Evolutionary conservation across 1,284 basidiomycete genomes (phyloP).

Genomic region (Cryptococcus sp.): DNA sequence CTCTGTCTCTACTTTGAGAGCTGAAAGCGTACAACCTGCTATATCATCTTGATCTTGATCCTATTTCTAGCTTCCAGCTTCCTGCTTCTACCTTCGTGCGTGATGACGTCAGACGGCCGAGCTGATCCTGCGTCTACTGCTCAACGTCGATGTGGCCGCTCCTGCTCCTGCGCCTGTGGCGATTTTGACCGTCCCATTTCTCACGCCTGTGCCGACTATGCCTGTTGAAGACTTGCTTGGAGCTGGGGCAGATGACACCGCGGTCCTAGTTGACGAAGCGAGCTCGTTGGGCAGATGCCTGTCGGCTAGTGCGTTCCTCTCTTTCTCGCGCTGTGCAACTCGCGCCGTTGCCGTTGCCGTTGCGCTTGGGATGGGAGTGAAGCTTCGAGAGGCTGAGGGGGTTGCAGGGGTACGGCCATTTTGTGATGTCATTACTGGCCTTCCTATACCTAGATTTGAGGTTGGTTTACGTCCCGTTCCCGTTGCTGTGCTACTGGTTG

Average conservation of each 20-base stretch:
- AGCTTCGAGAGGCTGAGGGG: neutral
- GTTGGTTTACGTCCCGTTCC: neutral
- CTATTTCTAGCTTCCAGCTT: neutral
- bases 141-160: neutral
- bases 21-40: too few relatives aligned
- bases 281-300: too few relatives aligned
- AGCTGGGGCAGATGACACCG: too few relatives aligned
- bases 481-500: neutral
- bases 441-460: conserved; percentile 6
- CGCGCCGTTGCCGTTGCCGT: neutral
- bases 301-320: conserved; percentile 5
- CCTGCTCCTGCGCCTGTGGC: neutral
- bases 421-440: conserved; percentile 10
- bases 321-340: neutral
- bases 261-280: too few relatives aligned
- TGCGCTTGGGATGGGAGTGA: conserved; percentile 4
- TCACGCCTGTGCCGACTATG: neutral
- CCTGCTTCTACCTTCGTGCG: neutral
- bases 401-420: neutral
- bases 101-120: conserved; percentile 1
- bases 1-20: too few relatives aligned
- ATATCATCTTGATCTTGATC: neutral
- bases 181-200: neutral
- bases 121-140: conserved; percentile 7
- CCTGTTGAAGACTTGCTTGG: too few relatives aligned